A percentile compares a stretch with the other conserved stretches of the same genome.
Conservation (phyloP, 768 basidiomycete genomes). For the Podaxis sp. region DNA sequence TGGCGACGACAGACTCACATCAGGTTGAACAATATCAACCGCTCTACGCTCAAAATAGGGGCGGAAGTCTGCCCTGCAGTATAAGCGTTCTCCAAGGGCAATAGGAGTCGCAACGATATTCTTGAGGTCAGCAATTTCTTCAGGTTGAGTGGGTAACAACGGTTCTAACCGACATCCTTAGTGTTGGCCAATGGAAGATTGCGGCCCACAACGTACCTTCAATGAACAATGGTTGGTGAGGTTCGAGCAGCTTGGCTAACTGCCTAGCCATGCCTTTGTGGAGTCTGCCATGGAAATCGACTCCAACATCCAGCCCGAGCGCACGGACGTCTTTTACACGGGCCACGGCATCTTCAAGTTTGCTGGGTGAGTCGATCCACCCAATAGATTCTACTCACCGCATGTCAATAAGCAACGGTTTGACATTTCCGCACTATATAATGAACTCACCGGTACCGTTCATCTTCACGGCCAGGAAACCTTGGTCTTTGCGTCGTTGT, state of each 20-base stretch:
- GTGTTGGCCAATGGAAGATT: neutral
- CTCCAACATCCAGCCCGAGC: conserved; percentile 61
- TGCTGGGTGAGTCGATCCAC: conserved; percentile 63
- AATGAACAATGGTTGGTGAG: conserved; percentile 61
- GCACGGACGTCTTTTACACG: conserved; percentile 53
- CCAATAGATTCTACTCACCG: conserved; percentile 33
- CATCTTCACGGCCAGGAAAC: conserved; percentile 75
- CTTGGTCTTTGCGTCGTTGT: conserved; percentile 52
- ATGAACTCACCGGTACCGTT: conserved; percentile 52
- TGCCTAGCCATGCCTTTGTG: conserved; percentile 73
- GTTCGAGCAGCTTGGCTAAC: conserved; percentile 60
- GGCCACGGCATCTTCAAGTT: conserved; percentile 49
- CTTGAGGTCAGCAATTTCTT: conserved; percentile 62
- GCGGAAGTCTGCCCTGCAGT: conserved; percentile 60
- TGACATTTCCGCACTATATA: neutral
- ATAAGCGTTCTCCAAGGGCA: conserved; percentile 62
- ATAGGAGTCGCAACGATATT: conserved; percentile 58
- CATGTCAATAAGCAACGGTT: neutral
- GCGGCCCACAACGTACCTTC: conserved; percentile 40
- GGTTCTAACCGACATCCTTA: conserved; percentile 39
- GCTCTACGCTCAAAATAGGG: conserved; percentile 64
- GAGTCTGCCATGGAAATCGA: conserved; percentile 71
- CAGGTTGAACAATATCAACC: conserved; percentile 71
- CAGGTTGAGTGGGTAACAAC: conserved; percentile 56
- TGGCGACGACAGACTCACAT: conserved; percentile 36